Evolutionary conservation across 768 basidiomycete species (phyloP).

Genomic region (Sistotremastrum niveocremeum): DNA sequence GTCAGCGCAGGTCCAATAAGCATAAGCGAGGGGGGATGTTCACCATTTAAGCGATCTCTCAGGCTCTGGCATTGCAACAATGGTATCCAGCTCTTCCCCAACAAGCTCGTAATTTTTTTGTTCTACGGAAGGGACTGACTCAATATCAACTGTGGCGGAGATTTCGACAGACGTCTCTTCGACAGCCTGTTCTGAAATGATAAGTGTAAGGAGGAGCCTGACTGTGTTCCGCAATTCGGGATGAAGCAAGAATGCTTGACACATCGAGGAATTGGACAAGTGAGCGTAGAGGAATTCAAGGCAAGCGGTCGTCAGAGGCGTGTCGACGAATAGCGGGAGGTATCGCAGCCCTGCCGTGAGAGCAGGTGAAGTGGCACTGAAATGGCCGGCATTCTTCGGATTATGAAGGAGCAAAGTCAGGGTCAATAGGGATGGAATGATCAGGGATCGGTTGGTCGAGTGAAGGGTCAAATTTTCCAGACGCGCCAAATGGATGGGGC

Average conservation of each 20-base stretch:
- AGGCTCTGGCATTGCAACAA: conserved; percentile 53
- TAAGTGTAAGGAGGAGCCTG: conserved; percentile 49
- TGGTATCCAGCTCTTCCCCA: conserved; percentile 48
- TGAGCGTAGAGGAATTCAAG: conserved; percentile 67
- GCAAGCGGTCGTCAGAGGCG: conserved; percentile 52
- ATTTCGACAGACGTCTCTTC: conserved; percentile 53
- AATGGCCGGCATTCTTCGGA: conserved; percentile 39
- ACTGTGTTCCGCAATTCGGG: conserved; percentile 57
- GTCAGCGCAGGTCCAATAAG: not conserved
- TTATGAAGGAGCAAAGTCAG: conserved; percentile 52
- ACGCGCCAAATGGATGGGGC: conserved; percentile 39
- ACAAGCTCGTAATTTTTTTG: conserved; percentile 54
- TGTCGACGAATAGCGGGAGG: conserved; percentile 61
- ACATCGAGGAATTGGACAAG: conserved; percentile 59
- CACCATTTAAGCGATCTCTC: conserved; percentile 77
- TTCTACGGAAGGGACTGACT: conserved; percentile 28
- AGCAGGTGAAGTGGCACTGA: conserved; percentile 43
- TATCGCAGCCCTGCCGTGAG: conserved; percentile 53
- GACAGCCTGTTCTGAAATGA: conserved; percentile 60
- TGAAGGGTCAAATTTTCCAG: conserved; percentile 40
- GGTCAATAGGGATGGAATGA: conserved; percentile 48
- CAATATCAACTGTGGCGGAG: conserved; percentile 43
- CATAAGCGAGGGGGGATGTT: conserved; percentile 8
- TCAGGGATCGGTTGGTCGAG: conserved; percentile 62
- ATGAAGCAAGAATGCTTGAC: conserved; percentile 63